Percentiles rank a stretch among this genome's conserved stretches.
Evolutionary conservation across 108 stramenopile species (phyloP).

Genomic region (Pseudonitzschia pungens): DNA sequence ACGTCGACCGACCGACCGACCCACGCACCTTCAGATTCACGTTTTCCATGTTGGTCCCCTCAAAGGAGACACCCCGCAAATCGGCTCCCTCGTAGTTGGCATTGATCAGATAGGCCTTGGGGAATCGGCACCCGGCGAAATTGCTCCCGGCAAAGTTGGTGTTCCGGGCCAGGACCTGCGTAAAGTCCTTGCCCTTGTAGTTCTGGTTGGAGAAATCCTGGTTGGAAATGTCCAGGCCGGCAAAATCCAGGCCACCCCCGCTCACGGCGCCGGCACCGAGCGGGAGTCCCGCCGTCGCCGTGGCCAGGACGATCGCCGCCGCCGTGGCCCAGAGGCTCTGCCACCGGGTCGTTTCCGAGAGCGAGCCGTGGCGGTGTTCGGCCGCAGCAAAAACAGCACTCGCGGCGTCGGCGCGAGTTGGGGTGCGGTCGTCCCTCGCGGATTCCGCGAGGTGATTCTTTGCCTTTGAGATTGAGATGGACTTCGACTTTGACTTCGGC

Average conservation of each 20-base stretch:
- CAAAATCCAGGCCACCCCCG: conserved; percentile 74
- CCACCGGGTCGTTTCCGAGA: neutral
- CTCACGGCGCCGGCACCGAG: conserved; percentile 32
- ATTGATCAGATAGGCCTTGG: conserved; percentile 82
- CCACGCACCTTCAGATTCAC: conserved; percentile 47
- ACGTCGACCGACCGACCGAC: too few species aligned
- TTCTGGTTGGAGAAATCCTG: conserved; percentile 70
- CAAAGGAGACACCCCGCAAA: conserved; percentile 74
- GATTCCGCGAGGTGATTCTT: too few species aligned
- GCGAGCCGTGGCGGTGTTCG: too few species aligned
- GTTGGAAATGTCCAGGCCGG: conserved; percentile 71
- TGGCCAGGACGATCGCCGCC: neutral
- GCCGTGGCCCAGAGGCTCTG: neutral
- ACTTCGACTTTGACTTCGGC: too few species aligned
- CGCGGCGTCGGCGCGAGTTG: too few species aligned
- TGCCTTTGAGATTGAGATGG: too few species aligned
- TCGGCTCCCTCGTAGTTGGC: conserved; percentile 76
- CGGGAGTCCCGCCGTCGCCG: neutral
- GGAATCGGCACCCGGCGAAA: conserved; percentile 82
- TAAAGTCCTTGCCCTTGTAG: conserved; percentile 89
- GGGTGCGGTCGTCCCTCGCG: too few species aligned
- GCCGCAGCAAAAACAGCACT: too few species aligned
- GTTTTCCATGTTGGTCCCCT: conserved; percentile 81
- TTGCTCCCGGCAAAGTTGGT: conserved; percentile 74
- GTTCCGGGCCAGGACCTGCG: conserved; percentile 81